Conservation (phyloP, 139 green algal species). For the Zygnema cylindricum region DNA sequence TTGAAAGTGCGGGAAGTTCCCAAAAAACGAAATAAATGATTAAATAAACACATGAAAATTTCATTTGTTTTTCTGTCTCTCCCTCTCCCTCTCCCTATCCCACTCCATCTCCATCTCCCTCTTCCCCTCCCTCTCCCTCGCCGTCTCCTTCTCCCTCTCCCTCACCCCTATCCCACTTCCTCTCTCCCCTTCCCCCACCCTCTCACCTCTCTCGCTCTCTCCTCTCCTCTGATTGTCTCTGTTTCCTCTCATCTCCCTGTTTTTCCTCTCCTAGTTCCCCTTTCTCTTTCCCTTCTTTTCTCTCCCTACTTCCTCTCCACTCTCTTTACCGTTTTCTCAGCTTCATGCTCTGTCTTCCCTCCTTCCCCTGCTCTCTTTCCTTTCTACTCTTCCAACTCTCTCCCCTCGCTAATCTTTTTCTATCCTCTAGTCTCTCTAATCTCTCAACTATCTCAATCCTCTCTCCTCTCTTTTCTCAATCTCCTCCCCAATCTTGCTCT, state of each 20-base stretch:
- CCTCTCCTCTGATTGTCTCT: background rate
- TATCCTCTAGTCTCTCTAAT: background rate
- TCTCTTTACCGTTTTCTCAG: background rate
- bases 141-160: background rate
- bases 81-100: too few relatives aligned
- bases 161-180: background rate
- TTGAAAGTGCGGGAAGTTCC: too few relatives aligned
- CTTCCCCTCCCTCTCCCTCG: background rate
- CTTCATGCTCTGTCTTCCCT: background rate
- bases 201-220: background rate
- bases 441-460: background rate
- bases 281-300: background rate
- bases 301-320: background rate
- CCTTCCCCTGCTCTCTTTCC: background rate
- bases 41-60: too few relatives aligned
- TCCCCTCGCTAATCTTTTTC: background rate
- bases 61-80: too few relatives aligned
- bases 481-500: background rate
- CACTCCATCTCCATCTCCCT: too few relatives aligned
- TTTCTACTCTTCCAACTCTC: background rate
- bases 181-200: background rate
- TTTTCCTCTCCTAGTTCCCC: background rate
- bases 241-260: background rate
- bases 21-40: too few relatives aligned
- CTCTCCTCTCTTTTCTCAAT: background rate